Evolutionary conservation across 225 moss, liverwort and hornwort genomes (phyloP).

Genomic region (Neckera pumila): DNA sequence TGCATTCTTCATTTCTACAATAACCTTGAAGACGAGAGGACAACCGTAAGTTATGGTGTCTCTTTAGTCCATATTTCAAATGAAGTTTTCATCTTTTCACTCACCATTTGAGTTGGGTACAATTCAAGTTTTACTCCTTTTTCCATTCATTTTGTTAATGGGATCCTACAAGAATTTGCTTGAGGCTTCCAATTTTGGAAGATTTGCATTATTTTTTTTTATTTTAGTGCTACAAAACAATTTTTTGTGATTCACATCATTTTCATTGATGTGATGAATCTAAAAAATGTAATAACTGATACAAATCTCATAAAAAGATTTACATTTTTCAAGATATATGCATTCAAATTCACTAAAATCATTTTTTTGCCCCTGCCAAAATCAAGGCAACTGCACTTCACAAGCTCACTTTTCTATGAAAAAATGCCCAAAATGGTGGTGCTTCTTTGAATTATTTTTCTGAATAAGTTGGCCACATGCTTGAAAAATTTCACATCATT

Average conservation of each 20-base stretch:
- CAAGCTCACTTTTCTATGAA: no score
- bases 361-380: no score
- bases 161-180: neutral
- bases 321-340: neutral
- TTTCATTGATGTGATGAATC: neutral
- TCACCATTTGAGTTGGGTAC: fast-evolving
- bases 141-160: neutral
- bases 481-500: no score
- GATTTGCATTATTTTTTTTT: neutral
- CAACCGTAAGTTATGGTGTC: neutral
- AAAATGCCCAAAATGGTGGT: no score
- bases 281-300: neutral
- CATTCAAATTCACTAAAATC: no score
- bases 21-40: neutral
- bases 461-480: no score
- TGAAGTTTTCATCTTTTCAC: neutral
- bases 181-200: neutral
- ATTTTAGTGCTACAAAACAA: neutral
- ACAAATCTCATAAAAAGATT: neutral
- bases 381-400: no score
- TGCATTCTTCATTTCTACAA: neutral
- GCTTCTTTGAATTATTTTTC: no score
- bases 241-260: neutral
- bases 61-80: neutral
- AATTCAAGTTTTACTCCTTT: neutral